Percentiles rank a stretch among this genome's conserved stretches.
Conservation (phyloP, 2,329 filamentous ascomycete species). For the Penicillium sp. region DNA sequence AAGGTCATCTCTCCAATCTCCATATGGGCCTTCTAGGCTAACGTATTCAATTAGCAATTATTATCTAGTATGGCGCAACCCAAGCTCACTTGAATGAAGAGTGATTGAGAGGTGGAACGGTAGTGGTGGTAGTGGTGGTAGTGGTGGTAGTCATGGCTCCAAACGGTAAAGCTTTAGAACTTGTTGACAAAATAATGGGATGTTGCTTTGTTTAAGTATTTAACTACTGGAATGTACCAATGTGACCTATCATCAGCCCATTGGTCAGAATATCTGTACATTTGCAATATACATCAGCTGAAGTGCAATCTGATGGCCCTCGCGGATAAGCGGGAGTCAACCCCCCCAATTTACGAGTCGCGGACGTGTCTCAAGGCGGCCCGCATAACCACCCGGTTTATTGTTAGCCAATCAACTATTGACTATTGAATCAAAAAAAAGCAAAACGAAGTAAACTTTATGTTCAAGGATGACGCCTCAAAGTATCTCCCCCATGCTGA, state of each 20-base stretch:
- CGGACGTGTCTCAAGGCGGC: not conserved
- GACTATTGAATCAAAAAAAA: too few species aligned
- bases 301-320: not conserved
- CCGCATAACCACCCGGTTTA: not conserved
- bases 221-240: too few species aligned
- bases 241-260: not conserved
- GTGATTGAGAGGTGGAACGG: not conserved
- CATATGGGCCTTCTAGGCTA: slow-evolving; percentile 1
- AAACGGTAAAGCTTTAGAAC: not conserved
- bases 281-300: not conserved
- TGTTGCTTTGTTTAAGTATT: not conserved
- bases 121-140: not conserved
- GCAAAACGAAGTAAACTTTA: too few species aligned
- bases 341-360: not conserved
- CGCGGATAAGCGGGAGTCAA: not conserved
- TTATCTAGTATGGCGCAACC: not conserved
- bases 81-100: not conserved
- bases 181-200: not conserved
- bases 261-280: not conserved
- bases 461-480: too few species aligned
- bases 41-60: not conserved
- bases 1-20: slow-evolving; percentile 22
- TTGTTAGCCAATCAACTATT: not conserved
- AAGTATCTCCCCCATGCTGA: not conserved
- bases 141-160: not conserved